Conservation (phyloP, 2,329 filamentous ascomycete species). For the Rugonectria rugulosa region DNA sequence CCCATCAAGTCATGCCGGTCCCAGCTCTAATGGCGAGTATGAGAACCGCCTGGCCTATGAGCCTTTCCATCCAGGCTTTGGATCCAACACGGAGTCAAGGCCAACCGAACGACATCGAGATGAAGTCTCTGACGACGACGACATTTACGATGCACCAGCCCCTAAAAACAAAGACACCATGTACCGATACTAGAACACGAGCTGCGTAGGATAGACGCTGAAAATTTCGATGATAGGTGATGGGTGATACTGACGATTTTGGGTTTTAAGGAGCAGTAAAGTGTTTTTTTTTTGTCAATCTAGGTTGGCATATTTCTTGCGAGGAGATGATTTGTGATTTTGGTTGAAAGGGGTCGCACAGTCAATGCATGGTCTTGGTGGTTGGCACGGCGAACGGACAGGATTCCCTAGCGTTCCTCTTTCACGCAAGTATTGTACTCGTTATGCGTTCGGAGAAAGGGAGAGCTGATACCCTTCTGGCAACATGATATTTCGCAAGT, state of each 20-base stretch:
- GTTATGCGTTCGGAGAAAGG: slow-evolving; percentile 19
- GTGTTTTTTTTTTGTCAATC: not conserved
- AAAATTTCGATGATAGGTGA: not conserved
- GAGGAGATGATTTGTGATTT: slow-evolving; percentile 1
- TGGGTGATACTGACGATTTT: not conserved
- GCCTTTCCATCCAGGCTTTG: slow-evolving; percentile 50
- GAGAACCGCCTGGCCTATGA: slow-evolving; percentile 43
- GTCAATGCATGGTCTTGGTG: slow-evolving; percentile 32
- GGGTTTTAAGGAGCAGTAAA: not conserved
- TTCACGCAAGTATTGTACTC: slow-evolving; percentile 28
- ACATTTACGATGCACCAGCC: slow-evolving; percentile 50
- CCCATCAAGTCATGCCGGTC: slow-evolving; percentile 22
- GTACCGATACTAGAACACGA: slow-evolving; percentile 42
- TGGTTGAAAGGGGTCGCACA: slow-evolving; percentile 18
- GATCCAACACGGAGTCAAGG: slow-evolving; percentile 25
- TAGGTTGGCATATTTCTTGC: not conserved
- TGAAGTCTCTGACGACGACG: slow-evolving; percentile 46
- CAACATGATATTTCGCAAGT: slow-evolving; percentile 11
- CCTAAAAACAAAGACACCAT: slow-evolving; percentile 48
- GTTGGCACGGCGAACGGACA: slow-evolving; percentile 35
- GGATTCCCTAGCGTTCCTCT: slow-evolving; percentile 33
- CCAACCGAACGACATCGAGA: slow-evolving; percentile 28
- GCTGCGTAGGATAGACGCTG: not conserved
- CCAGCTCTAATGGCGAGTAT: slow-evolving; percentile 27
- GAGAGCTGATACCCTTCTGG: not conserved